phyloP scores from a whole-genome alignment of 306 rosid genomes.

The Quercus suber region DNA sequence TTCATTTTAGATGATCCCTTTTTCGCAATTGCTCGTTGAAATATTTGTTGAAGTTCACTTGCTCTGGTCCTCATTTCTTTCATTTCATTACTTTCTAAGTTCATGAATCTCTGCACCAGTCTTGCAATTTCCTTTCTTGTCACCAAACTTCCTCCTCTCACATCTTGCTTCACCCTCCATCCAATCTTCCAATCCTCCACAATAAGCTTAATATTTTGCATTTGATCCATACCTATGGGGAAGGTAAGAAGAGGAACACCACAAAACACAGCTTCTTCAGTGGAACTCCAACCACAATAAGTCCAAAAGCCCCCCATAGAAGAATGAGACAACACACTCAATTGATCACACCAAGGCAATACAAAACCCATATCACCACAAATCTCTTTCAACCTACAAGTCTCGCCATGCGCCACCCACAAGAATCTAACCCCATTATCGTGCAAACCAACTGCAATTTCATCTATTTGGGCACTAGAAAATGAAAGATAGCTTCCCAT shows the following conservation, averaged over 20 bases:
- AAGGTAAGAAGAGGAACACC: slow-evolving; percentile 57
- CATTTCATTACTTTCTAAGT: slow-evolving; percentile 26
- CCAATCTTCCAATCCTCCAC: slow-evolving; percentile 62
- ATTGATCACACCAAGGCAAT: slow-evolving; percentile 60
- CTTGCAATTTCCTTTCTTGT: slow-evolving; percentile 28
- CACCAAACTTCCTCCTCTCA: slow-evolving; percentile 27
- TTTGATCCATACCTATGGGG: slow-evolving; percentile 49
- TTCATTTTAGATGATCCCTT: slow-evolving; percentile 40
- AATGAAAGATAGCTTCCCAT: slow-evolving; percentile 47
- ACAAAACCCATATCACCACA: slow-evolving; percentile 39
- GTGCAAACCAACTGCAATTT: slow-evolving; percentile 34
- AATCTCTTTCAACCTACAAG: slow-evolving; percentile 14
- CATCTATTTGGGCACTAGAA: slow-evolving; percentile 50
- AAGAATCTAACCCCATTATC: slow-evolving; percentile 36
- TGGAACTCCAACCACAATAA: slow-evolving; percentile 67
- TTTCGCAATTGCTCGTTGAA: slow-evolving; percentile 24
- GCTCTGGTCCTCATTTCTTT: slow-evolving; percentile 40
- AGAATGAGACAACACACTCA: slow-evolving; percentile 48
- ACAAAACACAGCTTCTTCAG: slow-evolving; percentile 44
- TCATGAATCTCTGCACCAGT: slow-evolving; percentile 40
- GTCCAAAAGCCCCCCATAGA: slow-evolving; percentile 58
- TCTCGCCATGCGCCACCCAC: slow-evolving; percentile 44
- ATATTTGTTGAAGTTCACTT: slow-evolving; percentile 24
- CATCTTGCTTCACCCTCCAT: slow-evolving; percentile 44
- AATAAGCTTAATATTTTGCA: slow-evolving; percentile 25